phyloP scores from a whole-genome alignment of 306 rosid species.

The Senna tora region DNA sequence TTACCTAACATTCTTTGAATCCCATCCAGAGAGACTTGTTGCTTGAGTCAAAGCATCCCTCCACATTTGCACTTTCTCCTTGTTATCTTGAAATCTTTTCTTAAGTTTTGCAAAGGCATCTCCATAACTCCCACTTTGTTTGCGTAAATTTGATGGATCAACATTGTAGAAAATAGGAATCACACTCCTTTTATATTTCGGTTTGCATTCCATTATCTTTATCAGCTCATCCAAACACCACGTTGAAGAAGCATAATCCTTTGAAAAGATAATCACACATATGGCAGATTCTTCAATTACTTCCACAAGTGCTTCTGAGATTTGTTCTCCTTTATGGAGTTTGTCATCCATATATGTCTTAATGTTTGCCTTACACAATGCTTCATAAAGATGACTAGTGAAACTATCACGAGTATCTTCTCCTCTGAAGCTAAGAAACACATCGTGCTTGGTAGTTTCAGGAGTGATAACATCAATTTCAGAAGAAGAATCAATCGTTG shows the following conservation, averaged over 20 bases:
- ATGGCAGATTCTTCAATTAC: neutral
- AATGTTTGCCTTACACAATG: neutral
- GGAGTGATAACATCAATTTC: neutral
- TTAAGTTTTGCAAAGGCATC: neutral
- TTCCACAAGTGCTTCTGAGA: neutral
- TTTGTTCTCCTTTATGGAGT: neutral
- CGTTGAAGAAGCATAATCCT: neutral
- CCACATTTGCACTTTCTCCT: neutral
- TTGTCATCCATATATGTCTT: neutral
- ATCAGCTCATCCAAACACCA: neutral
- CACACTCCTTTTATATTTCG: neutral
- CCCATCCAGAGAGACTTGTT: neutral
- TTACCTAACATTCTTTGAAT: neutral
- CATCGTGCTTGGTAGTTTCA: neutral
- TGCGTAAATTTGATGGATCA: neutral
- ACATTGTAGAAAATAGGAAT: slow-evolving; percentile 6
- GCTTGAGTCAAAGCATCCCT: neutral
- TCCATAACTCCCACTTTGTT: neutral
- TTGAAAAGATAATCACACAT: neutral
- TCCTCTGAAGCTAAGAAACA: neutral
- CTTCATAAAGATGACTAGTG: neutral
- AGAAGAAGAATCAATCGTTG: neutral
- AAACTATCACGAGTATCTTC: neutral
- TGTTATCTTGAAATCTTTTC: neutral
- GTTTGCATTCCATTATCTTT: neutral